Conservation (phyloP, 306 rosid species). For the Neltuma alba region DNA sequence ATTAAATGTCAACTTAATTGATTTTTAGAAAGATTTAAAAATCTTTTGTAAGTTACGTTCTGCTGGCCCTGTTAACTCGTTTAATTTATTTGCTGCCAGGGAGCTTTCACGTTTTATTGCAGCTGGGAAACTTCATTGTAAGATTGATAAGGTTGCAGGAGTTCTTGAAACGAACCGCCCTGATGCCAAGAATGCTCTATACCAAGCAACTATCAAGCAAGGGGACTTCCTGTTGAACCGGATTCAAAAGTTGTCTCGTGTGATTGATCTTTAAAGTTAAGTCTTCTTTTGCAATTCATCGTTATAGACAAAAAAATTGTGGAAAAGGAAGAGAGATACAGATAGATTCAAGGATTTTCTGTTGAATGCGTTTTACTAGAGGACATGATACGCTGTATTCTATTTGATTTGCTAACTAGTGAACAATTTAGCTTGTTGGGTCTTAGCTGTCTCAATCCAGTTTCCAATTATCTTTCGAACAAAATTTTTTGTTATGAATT, state of each 20-base stretch:
- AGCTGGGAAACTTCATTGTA: constrained; percentile 96
- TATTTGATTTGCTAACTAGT: constrained; percentile 31
- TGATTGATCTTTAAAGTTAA: constrained; percentile 68
- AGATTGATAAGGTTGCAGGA: constrained; percentile 96
- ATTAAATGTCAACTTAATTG: constrained; percentile 11
- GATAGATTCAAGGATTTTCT: constrained; percentile 27
- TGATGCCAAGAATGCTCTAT: constrained; percentile 91
- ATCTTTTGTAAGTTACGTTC: not conserved
- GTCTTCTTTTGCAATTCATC: constrained; percentile 20
- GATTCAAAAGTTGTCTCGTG: constrained; percentile 95
- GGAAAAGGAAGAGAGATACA: constrained; percentile 20
- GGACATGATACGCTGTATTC: constrained; percentile 24
- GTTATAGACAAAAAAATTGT: constrained; percentile 3
- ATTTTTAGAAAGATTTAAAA: not conserved
- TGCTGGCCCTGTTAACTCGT: constrained; percentile 2
- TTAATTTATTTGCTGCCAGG: constrained; percentile 53
- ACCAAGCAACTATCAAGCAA: constrained; percentile 97
- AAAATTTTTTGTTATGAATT: not conserved
- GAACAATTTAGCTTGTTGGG: constrained; percentile 18
- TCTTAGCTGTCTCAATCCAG: constrained; percentile 12
- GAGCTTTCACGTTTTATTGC: constrained; percentile 98
- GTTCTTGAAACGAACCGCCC: constrained; percentile 95
- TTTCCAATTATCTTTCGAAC: not conserved
- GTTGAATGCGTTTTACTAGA: constrained; percentile 33
- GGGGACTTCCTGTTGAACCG: constrained; percentile 93